Evolutionary conservation across 495 filamentous ascomycete species (phyloP), one percentile per base, ranked within the genome.

Genomic region (Penicillium fimorum): DNA sequence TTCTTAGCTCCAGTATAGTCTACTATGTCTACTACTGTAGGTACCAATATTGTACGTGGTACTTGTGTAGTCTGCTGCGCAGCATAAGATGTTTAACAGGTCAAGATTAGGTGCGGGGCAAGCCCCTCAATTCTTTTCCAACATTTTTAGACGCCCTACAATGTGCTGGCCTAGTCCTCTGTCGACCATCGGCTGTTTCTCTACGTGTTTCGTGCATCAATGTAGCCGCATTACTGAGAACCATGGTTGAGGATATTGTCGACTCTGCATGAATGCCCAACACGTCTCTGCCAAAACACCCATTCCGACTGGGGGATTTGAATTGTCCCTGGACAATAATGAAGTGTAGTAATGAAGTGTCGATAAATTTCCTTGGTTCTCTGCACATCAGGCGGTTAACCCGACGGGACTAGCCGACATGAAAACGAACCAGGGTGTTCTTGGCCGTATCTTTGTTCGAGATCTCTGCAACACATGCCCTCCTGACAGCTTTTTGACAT

Each of bases 201-300:
- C 47, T 56, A 51, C 47, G 47, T 50, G 47, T 50, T 45, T 38
- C 41, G 40, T 52, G 32, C 40, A 57, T 57, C 35, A 17, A 53
- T 51, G 38, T 62, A 63, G 63, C 63, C 60, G 60, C 63, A 59
- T 62, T 51, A 32, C 47, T 40, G 52, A 47, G 55, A 65, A 63
- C 63, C 63, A 63, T 60, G 63, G 60, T 60, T 55, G 52, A 54
- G 49, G 43, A 32, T 32, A 60, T 53, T 42, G 50, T 52, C 25
- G 11, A 38, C 52, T 55, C 55, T 56, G 61, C 54, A 63, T 63
- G 57, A 57, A 50, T 63, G 58, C 61, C 61, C 61, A 63, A 63
- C 50, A 38, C 48, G 13, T 24, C 45, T 30, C 38, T 56, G 44
- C 17, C 17, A 53, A 50, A 45, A 59, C 52, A 7, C 44, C 47